phyloP scores from a whole-genome alignment of 345 rosid genomes.

The Eucalyptus sp. region DNA sequence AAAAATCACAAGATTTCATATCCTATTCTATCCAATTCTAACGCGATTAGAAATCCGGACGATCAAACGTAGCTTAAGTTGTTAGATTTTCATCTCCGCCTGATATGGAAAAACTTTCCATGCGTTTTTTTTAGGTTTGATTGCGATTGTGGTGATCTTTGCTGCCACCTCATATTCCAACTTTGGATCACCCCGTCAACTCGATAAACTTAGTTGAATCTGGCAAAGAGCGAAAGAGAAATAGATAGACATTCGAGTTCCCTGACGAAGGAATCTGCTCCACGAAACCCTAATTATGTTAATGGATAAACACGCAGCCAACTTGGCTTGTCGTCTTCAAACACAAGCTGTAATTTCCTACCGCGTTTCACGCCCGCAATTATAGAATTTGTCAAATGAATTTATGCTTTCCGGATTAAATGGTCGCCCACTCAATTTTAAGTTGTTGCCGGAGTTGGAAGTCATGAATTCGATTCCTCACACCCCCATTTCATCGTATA shows the following conservation, averaged over 20 bases:
- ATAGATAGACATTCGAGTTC: background rate
- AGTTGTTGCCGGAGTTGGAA: background rate
- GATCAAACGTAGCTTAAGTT: accelerated
- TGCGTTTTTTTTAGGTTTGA: background rate
- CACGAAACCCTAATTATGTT: background rate
- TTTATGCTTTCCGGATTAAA: background rate
- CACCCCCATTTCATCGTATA: background rate
- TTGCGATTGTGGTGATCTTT: background rate
- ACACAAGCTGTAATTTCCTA: background rate
- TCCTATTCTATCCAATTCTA: too few relatives aligned
- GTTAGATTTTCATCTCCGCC: background rate
- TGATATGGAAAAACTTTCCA: background rate
- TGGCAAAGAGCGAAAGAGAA: background rate
- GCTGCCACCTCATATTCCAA: background rate
- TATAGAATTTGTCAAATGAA: background rate
- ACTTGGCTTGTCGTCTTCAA: background rate
- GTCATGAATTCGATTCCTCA: background rate
- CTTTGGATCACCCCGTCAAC: background rate
- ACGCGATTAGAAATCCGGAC: too few relatives aligned
- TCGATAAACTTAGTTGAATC: background rate
- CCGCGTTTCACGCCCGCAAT: background rate
- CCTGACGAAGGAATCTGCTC: background rate
- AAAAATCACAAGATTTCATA: too few relatives aligned
- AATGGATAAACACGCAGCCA: background rate
- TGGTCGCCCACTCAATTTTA: background rate